Percentiles rank a stretch among this genome's conserved stretches.
phyloP scores from a whole-genome alignment of 1,284 basidiomycete genomes.

The Apiotrichum veenhuisii region DNA sequence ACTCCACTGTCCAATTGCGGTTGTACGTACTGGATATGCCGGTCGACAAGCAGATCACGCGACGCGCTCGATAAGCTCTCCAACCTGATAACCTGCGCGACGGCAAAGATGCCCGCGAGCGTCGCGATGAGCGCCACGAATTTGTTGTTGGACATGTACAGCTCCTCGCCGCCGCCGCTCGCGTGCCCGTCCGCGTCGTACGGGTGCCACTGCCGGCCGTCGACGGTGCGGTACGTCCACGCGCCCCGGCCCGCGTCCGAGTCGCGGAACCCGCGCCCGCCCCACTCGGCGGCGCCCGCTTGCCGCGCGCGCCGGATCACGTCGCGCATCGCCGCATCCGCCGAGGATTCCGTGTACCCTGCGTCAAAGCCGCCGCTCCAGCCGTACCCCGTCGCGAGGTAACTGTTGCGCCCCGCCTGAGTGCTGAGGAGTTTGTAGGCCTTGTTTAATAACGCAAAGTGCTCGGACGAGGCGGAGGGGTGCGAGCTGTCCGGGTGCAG shows the following conservation, averaged over 20 bases:
- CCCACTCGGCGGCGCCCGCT: slow-evolving; percentile 33
- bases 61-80: slow-evolving; percentile 23
- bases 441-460: slow-evolving; percentile 42
- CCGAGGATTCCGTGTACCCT: slow-evolving; percentile 1
- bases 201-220: slow-evolving; percentile 25
- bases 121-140: slow-evolving; percentile 13
- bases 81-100: slow-evolving; percentile 17
- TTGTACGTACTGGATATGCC: slow-evolving; percentile 39
- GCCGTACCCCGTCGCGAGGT: slow-evolving; percentile 42
- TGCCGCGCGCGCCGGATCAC: slow-evolving; percentile 29
- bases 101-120: slow-evolving; percentile 5
- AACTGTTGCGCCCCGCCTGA: slow-evolving; percentile 28
- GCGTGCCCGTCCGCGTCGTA: slow-evolving; percentile 11
- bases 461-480: slow-evolving; percentile 41
- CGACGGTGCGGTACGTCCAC: slow-evolving; percentile 27
- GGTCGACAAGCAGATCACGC: slow-evolving; percentile 29
- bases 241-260: slow-evolving; percentile 31
- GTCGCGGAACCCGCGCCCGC: slow-evolving; percentile 23
- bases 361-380: slow-evolving; percentile 26
- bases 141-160: slow-evolving; percentile 18
- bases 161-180: slow-evolving; percentile 11
- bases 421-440: slow-evolving; percentile 47
- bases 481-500: slow-evolving; percentile 49
- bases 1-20: neutral
- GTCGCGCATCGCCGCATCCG: slow-evolving; percentile 29